Base-by-base conservation (phyloP, 2,329 filamentous ascomycete species). In the Ophiosphaerella narmari region DNA sequence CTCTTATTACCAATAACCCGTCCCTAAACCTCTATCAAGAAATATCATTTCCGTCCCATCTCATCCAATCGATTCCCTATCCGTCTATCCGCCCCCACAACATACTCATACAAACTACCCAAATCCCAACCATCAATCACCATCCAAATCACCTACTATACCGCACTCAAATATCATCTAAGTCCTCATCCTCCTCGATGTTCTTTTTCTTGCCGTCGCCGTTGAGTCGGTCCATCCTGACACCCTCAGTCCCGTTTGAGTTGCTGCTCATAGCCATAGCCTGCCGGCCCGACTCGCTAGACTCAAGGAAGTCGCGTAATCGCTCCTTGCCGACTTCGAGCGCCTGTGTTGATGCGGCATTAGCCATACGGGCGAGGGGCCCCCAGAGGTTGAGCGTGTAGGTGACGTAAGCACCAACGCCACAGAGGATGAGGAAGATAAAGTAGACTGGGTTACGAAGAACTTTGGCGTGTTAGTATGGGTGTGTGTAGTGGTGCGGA, bases 311-410 rank as follows among this genome's bases (percentile, higher is more conserved):
- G 29, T 96, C 91, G 21, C 93, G 85, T 39, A 97, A 83, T 63
- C 89, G 87, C 77, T 94, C 88, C 79, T 96, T 97, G 69, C 90
- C 90, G 60, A 99, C 91, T 62, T 96, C 91, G 26, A 96, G 67
- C 7, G 90, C 94, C 76, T 99, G 94, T 55, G 82, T 82, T 40
- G 86, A 87, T 4, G 94, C 94, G 12, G 94, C 94, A 63, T 94
- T 94, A 59, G 86, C 84, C 90, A 99, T 97, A 69, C 95, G 91
- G 62, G 95, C 80, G 80, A 99, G 97, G 0, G 94, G 94, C 1
- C 94, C 94, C 77, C 96, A 92, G 13, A 99, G 85, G 72, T 97
- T 97, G 60, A 99, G 86, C 31, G 86, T 92, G 75, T 94, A 97
- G 4, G 92, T 94, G 24, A 97, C 80, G 66, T 97, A 99, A 3